These are phyloP conservation scores for Meredithiella fracta DNA, from an alignment of 2,329 filamentous ascomycete genomes.

Conservation along the genomic window DNA sequence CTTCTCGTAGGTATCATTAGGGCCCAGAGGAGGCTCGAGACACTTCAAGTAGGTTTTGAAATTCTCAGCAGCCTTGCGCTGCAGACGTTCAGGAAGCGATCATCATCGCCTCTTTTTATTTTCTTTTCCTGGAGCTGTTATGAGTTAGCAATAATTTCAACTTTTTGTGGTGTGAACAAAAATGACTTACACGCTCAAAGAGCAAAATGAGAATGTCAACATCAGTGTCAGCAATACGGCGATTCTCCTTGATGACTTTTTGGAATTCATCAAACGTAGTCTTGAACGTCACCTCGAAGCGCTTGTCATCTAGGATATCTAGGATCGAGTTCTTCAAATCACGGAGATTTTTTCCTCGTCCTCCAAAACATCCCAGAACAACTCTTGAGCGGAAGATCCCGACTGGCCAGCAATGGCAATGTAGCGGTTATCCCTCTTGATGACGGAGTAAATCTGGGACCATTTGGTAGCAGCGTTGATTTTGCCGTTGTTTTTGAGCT, in stretches of 20 bases:
- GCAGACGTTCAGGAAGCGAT: conserved; percentile 71
- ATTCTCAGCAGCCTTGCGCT: conserved; percentile 69
- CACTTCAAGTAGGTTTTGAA: conserved; percentile 78
- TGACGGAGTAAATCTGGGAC: conserved; percentile 58
- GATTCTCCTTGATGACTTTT: conserved; percentile 66
- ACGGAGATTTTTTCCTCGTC: conserved; percentile 83
- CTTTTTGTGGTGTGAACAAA: background rate
- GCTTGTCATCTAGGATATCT: conserved; percentile 81
- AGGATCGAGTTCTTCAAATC: conserved; percentile 67
- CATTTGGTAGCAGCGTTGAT: conserved; percentile 87
- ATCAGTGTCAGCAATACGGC: conserved; percentile 75
- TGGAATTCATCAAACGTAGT: conserved; percentile 83
- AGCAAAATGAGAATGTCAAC: conserved; percentile 63
- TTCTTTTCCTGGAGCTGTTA: conserved; percentile 67
- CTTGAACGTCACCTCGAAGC: conserved; percentile 73
- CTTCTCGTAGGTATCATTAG: conserved; percentile 76
- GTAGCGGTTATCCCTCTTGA: conserved; percentile 73
- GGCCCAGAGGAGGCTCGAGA: conserved; percentile 64
- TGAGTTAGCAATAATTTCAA: background rate
- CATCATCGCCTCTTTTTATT: conserved; percentile 64
- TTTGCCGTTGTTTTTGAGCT: conserved; percentile 57
- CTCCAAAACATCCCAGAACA: conserved; percentile 93
- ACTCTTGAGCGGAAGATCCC: conserved; percentile 71
- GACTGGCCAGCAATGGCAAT: conserved; percentile 64
- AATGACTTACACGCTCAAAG: conserved; percentile 53